A percentile compares a stretch with the other conserved stretches of the same genome.
Evolutionary conservation across 192 early-diverging fungal species (phyloP).

Genomic region (Haplosporangium gracile): DNA sequence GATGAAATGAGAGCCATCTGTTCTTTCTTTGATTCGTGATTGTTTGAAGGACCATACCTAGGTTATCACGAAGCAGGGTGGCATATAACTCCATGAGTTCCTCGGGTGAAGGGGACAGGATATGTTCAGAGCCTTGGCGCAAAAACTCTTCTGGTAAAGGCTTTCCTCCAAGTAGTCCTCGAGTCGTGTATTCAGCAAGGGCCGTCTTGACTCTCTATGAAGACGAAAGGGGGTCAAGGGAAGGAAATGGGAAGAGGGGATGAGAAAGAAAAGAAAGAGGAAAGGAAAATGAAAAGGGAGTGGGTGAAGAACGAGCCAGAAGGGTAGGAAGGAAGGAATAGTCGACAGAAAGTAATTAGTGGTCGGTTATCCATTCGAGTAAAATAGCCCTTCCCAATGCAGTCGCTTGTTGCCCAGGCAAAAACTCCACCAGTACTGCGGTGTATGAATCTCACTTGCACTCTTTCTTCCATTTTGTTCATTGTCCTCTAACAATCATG

Average conservation of each 20-base stretch:
- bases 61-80: slow-evolving; percentile 44
- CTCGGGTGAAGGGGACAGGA: slow-evolving; percentile 43
- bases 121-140: slow-evolving; percentile 40
- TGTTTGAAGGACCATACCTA: slow-evolving; percentile 20
- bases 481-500: background rate
- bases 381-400: background rate
- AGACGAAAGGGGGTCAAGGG: background rate
- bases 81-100: slow-evolving; percentile 57
- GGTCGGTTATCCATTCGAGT: background rate
- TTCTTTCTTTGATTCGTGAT: background rate
- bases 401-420: background rate
- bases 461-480: background rate
- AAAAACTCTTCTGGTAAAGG: slow-evolving; percentile 44
- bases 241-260: background rate
- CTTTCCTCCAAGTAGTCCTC: slow-evolving; percentile 45
- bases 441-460: background rate
- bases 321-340: background rate
- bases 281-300: background rate
- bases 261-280: background rate
- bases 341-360: background rate
- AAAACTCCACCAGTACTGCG: too few relatives aligned
- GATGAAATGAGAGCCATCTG: background rate
- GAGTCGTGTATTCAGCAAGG: slow-evolving; percentile 45
- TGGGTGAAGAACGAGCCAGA: background rate
- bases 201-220: slow-evolving; percentile 51